These are phyloP conservation scores for Garcileccinum viscosum DNA, from an alignment of 1,284 basidiomycete species.

Conservation along the genomic window DNA sequence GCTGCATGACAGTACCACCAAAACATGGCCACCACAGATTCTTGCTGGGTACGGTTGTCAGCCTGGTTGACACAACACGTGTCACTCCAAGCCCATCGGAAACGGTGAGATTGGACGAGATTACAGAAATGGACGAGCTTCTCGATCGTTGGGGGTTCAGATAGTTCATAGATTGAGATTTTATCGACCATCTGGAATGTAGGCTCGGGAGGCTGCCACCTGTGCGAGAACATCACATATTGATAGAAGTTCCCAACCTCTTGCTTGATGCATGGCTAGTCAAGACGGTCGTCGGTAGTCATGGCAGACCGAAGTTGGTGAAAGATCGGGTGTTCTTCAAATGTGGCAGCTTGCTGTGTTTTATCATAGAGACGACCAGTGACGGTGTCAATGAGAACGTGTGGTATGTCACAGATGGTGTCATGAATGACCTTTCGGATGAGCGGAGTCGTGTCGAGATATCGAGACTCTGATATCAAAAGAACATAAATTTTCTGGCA, in stretches of 20 bases:
- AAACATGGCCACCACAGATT: conserved; percentile 20
- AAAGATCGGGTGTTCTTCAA: neutral
- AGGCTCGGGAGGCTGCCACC: no score
- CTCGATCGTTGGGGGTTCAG: neutral
- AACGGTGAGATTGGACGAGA: neutral
- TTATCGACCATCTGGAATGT: no score
- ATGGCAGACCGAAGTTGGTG: neutral
- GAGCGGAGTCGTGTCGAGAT: neutral
- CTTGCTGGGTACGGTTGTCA: neutral
- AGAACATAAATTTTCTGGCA: neutral
- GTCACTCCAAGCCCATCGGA: conserved; percentile 18
- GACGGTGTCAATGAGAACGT: neutral
- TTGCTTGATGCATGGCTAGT: conserved; percentile 2
- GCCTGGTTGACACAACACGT: neutral
- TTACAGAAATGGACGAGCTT: conserved; percentile 12
- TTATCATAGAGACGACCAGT: neutral
- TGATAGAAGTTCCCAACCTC: conserved; percentile 15
- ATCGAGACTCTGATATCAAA: neutral
- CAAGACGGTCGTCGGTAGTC: neutral
- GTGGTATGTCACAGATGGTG: conserved; percentile 2
- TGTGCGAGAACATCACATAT: no score
- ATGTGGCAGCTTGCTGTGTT: neutral
- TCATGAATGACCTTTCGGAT: neutral
- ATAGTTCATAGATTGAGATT: conserved; percentile 7
- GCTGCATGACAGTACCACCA: conserved; percentile 12